A percentile compares a stretch with the other conserved stretches of the same genome.
These are phyloP conservation scores for Deinandra increscens DNA, from an alignment of 129 eudicot species.

Conservation along the genomic window DNA sequence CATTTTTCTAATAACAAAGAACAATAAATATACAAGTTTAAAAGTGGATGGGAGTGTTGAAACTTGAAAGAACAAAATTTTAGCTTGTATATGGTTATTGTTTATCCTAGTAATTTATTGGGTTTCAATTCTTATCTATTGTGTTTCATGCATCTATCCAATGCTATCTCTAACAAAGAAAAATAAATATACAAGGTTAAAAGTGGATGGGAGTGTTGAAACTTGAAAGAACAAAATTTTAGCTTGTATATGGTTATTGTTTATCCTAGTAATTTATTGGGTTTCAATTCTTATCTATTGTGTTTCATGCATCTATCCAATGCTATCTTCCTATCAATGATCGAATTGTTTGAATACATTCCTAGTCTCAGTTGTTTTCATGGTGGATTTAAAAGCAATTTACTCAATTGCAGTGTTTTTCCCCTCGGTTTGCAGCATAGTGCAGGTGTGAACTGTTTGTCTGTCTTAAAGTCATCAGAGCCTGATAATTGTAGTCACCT, in stretches of 20 bases:
- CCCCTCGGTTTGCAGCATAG: conserved; percentile 59
- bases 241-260: not conserved
- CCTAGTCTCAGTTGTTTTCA: conserved; percentile 8
- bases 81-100: not conserved
- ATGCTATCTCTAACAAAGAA: not conserved
- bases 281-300: conserved; percentile 11
- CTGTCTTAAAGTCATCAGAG: conserved; percentile 59
- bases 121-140: conserved; percentile 13
- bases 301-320: conserved; percentile 22
- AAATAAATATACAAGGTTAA: conserved; percentile 3
- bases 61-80: not conserved
- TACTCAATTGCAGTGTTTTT: not conserved
- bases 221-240: conserved; percentile 1
- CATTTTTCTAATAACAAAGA: not conserved
- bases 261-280: not conserved
- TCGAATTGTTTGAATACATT: conserved; percentile 1
- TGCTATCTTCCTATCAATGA: not conserved
- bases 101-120: not conserved
- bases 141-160: conserved; percentile 22
- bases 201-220: not conserved
- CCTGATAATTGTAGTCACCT: conserved; percentile 47
- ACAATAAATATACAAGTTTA: not conserved
- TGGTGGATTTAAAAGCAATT: not conserved
- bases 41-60: not conserved
- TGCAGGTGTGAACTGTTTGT: conserved; percentile 89